Conservation (phyloP, 345 rosid genomes). For the rapeseed (Brassica napus) region Da-Ae NC_063439.1:3694001-3694500, state of each 20-base stretch:
- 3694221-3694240: background rate
- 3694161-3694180: background rate
- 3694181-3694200: background rate
- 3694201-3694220: background rate
- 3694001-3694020: background rate
- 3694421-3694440: background rate
- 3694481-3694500: too few species aligned
- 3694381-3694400: background rate
- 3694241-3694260: background rate
- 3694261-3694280: background rate
- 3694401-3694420: background rate
- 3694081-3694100: background rate
- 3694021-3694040: background rate
- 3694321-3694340: background rate
- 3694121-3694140: background rate
- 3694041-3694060: background rate
- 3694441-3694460: background rate
- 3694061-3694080: background rate
- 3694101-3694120: background rate
- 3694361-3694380: background rate
- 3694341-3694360: background rate
- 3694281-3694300: background rate
- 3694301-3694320: background rate
- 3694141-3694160: background rate
- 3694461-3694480: too few species aligned